Conservation (phyloP, 2,329 filamentous ascomycete genomes). For the Elsinoe fawcettii region DNA sequence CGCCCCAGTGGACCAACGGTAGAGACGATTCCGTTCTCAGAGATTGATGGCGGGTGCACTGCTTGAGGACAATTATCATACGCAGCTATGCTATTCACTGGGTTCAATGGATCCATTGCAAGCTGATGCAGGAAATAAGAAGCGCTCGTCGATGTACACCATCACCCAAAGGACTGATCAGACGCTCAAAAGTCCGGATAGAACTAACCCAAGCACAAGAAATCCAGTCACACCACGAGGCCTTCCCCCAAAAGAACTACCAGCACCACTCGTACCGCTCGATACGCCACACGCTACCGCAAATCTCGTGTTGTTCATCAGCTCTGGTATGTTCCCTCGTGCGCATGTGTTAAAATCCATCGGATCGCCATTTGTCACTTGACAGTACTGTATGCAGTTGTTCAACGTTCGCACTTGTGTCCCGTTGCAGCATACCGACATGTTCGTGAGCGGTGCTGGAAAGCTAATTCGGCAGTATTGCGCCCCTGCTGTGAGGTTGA, state of each 20-base stretch:
- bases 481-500: neutral
- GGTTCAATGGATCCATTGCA: too few species aligned
- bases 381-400: neutral
- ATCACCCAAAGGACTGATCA: too few species aligned
- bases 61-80: neutral
- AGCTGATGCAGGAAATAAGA: too few species aligned
- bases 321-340: neutral
- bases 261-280: neutral
- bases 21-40: neutral
- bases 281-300: neutral
- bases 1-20: neutral
- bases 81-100: too few species aligned
- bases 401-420: neutral
- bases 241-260: neutral
- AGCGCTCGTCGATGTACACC: too few species aligned
- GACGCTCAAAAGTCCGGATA: neutral
- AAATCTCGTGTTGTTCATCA: neutral
- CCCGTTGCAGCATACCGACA: neutral
- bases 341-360: neutral
- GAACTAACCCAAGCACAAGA: neutral
- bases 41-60: neutral
- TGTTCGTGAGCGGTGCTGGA: neutral
- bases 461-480: neutral
- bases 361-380: neutral
- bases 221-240: neutral